phyloP scores from a whole-genome alignment of 176 grass and related monocot genomes.

The Alloteropsis semialata region DNA sequence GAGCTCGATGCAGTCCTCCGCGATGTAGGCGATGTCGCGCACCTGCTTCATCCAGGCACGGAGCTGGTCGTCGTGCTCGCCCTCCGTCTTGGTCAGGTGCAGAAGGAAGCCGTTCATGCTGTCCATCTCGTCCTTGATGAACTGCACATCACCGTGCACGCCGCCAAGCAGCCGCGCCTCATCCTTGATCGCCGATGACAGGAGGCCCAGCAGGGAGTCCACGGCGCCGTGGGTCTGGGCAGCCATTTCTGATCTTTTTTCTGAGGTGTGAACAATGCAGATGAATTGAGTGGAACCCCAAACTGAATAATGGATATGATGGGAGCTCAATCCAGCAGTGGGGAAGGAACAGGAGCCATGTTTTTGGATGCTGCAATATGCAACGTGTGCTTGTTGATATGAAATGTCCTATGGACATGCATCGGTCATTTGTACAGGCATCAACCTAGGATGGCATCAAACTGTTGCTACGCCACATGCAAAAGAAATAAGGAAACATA shows the following conservation, averaged over 20 bases:
- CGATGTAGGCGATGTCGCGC: slow-evolving; percentile 9
- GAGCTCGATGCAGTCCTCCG: slow-evolving; percentile 26
- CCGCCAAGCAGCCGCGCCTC: neutral
- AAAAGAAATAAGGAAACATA: no score
- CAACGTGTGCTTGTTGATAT: no score
- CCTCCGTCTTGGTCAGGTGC: neutral
- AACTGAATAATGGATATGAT: no score
- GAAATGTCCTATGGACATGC: no score
- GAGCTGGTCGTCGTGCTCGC: slow-evolving; percentile 27
- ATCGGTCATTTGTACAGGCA: no score
- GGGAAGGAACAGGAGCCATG: no score
- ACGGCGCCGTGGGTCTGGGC: neutral
- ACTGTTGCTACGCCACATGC: no score
- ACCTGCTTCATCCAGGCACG: slow-evolving; percentile 49
- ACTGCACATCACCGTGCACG: neutral
- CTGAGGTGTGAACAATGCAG: no score
- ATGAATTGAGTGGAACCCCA: no score
- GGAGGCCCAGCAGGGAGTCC: neutral
- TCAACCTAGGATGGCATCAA: no score
- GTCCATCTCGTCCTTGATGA: slow-evolving; percentile 11
- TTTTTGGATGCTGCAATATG: no score
- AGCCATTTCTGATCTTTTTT: neutral
- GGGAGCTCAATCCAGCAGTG: no score
- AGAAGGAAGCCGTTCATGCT: neutral
- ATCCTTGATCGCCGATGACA: neutral